These are phyloP conservation scores for Rhamnella rubrinervis DNA, from an alignment of 331 rosid species.

Conservation along the genomic window DNA sequence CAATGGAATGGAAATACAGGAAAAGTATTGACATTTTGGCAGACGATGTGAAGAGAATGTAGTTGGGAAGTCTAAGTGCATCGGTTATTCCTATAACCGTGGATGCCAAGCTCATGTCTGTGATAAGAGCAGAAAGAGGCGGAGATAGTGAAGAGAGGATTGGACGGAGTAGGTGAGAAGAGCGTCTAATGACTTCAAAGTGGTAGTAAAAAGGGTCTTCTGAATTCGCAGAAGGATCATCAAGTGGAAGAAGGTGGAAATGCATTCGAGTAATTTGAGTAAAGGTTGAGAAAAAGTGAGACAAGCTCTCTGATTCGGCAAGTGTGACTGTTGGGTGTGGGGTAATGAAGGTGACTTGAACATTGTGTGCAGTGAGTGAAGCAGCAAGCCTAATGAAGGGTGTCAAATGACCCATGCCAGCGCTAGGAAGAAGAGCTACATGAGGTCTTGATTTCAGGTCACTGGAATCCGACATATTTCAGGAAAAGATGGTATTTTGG, in stretches of 20 bases:
- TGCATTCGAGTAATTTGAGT: conserved; percentile 26
- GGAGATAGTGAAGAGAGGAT: conserved; percentile 28
- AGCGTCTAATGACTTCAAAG: conserved; percentile 22
- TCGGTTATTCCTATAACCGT: conserved; percentile 19
- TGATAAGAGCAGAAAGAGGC: conserved; percentile 29
- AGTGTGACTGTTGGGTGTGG: conserved; percentile 26
- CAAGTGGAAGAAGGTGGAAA: conserved; percentile 27
- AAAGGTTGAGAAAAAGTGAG: conserved; percentile 18
- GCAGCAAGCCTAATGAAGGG: conserved; percentile 28
- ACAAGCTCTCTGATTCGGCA: conserved; percentile 20
- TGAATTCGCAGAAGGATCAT: conserved; percentile 8
- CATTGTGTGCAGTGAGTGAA: conserved; percentile 5
- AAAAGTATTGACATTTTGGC: conserved; percentile 27
- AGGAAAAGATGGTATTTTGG: no score
- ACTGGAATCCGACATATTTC: conserved; percentile 22
- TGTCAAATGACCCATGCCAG: conserved; percentile 34
- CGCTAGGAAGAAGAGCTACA: conserved; percentile 33
- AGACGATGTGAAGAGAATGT: conserved; percentile 32
- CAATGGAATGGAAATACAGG: conserved; percentile 19
- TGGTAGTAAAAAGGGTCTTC: conserved; percentile 32
- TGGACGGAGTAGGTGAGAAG: conserved; percentile 21
- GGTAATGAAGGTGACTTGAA: conserved; percentile 27
- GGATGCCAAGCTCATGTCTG: conserved; percentile 32
- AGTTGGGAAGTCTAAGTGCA: conserved; percentile 24
- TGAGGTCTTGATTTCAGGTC: conserved; percentile 6